Conservation (phyloP, 2,329 filamentous ascomycete species). For the Shiraia sp. region DNA sequence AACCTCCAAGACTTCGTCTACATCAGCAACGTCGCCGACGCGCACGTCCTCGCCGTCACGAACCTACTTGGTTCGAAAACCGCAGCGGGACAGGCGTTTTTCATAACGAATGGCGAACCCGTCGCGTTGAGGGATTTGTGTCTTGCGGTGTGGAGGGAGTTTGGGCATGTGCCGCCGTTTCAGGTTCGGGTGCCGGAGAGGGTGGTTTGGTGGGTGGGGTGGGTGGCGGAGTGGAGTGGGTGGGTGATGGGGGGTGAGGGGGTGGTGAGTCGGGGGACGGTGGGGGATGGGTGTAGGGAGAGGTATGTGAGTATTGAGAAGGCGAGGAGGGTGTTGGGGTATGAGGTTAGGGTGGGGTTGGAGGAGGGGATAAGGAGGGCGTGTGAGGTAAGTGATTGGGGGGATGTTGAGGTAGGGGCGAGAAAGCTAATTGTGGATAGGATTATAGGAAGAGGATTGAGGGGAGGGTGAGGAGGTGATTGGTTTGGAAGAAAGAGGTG, state of each 20-base stretch:
- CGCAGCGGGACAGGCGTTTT: slow-evolving; percentile 77
- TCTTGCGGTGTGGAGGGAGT: slow-evolving; percentile 72
- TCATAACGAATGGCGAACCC: slow-evolving; percentile 87
- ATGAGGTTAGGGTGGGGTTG: neutral
- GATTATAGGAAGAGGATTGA: neutral
- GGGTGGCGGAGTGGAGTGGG: slow-evolving; percentile 51
- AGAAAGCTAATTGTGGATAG: neutral
- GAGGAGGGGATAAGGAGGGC: slow-evolving; percentile 4
- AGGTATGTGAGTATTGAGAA: slow-evolving; percentile 50
- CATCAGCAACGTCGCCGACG: slow-evolving; percentile 71
- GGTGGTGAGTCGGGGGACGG: slow-evolving; percentile 57
- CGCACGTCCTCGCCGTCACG: slow-evolving; percentile 78
- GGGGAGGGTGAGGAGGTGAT: neutral
- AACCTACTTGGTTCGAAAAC: slow-evolving; percentile 67
- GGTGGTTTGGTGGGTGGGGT: slow-evolving; percentile 55
- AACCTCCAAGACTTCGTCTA: slow-evolving; percentile 75
- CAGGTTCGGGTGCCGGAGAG: slow-evolving; percentile 53
- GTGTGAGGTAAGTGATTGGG: slow-evolving; percentile 1
- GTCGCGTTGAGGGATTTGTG: slow-evolving; percentile 92
- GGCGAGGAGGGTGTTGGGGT: slow-evolving; percentile 5
- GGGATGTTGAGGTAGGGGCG: neutral
- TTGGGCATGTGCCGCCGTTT: slow-evolving; percentile 57
- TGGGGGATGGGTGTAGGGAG: slow-evolving; percentile 58
- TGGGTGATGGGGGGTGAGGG: slow-evolving; percentile 51
- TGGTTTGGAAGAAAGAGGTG: neutral